Conservation (phyloP, 352 stramenopile species). For the Globisporangium canariense region DNA sequence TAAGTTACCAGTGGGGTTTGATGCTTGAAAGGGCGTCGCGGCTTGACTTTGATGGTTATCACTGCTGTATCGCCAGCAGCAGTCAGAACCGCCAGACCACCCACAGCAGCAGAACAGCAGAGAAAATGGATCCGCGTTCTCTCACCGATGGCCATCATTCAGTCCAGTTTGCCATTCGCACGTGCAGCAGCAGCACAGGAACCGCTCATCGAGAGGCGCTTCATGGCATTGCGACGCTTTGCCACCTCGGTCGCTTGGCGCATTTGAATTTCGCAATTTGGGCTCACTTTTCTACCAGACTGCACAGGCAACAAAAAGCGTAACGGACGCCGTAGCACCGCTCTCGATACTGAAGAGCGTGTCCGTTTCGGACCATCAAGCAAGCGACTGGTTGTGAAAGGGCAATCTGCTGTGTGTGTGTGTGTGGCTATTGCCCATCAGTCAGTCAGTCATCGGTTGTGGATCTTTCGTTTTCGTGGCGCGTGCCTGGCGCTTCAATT, state of each 20-base stretch:
- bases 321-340: background rate
- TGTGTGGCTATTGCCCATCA: background rate
- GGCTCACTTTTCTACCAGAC: background rate
- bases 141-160: too few relatives aligned
- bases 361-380: conserved; percentile 8
- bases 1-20: too few relatives aligned
- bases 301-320: background rate
- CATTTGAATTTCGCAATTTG: background rate
- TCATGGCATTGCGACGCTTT: too few relatives aligned
- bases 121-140: too few relatives aligned
- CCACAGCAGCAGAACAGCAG: too few relatives aligned
- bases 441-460: background rate
- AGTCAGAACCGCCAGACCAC: too few relatives aligned
- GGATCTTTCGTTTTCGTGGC: conserved; percentile 1
- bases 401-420: background rate
- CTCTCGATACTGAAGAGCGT: background rate
- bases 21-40: too few relatives aligned
- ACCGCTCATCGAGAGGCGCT: too few relatives aligned
- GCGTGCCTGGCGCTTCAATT: background rate
- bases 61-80: too few relatives aligned
- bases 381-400: background rate
- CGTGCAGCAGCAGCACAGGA: too few relatives aligned
- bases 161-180: too few relatives aligned
- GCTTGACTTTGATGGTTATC: too few relatives aligned
- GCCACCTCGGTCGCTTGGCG: background rate